Percentiles rank a stretch among this genome's conserved stretches.
Conservation (phyloP, 345 rosid genomes). For the Moricandia arvensis region DNA sequence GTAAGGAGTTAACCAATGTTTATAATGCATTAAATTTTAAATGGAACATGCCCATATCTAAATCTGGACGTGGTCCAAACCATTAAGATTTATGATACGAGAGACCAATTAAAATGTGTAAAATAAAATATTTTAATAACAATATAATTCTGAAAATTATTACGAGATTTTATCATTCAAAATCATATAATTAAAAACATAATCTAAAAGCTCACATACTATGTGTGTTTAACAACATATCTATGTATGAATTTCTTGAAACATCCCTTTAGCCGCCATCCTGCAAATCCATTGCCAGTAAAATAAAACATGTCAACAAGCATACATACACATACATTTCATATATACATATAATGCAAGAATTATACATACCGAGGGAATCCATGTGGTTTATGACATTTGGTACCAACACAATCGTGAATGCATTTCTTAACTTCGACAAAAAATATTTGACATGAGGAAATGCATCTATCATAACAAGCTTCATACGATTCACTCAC, state of each 20-base stretch:
- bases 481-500: neutral
- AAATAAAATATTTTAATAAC: neutral
- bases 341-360: neutral
- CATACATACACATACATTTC: neutral
- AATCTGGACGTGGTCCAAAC: too few species aligned
- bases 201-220: neutral
- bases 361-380: neutral
- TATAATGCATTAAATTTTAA: neutral
- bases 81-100: too few species aligned
- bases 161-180: neutral
- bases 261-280: conserved; percentile 3
- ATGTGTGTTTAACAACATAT: neutral
- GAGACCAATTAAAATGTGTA: too few species aligned
- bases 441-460: neutral
- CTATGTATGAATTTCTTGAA: neutral
- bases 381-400: neutral
- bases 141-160: neutral
- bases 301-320: neutral
- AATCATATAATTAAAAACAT: neutral
- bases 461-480: neutral
- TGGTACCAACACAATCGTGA: neutral
- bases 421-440: neutral
- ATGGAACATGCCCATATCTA: too few species aligned
- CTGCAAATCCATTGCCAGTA: neutral
- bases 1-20: too few species aligned